These are phyloP conservation scores for Psilocybe cyanescens DNA, from an alignment of 768 basidiomycete genomes.

Conservation along the genomic window DNA sequence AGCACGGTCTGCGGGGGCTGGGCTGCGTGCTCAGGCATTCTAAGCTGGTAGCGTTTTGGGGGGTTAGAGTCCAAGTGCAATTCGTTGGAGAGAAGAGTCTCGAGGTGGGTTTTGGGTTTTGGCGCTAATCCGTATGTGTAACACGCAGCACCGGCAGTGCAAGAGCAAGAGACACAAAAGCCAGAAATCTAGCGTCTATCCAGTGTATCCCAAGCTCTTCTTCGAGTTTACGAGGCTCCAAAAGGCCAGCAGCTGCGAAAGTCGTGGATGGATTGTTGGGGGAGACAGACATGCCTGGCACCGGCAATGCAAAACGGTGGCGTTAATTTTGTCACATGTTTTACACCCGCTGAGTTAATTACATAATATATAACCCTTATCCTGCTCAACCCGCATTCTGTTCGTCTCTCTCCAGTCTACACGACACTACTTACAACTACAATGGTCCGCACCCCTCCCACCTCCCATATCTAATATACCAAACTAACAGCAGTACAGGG, in stretches of 20 bases:
- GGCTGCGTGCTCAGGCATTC: neutral
- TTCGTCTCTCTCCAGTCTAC: neutral
- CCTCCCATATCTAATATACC: neutral
- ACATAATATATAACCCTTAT: neutral
- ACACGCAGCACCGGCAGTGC: no score
- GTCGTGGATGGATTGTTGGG: neutral
- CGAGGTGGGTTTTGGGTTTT: no score
- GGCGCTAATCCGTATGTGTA: no score
- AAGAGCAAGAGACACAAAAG: no score
- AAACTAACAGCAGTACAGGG: constrained; percentile 46
- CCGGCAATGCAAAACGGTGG: neutral
- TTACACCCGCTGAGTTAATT: neutral
- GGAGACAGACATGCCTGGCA: neutral
- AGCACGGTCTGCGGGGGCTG: constrained; percentile 1
- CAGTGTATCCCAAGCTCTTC: neutral
- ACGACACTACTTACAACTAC: neutral
- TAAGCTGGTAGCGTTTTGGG: neutral
- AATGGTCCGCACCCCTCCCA: constrained; percentile 18
- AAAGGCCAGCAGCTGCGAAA: neutral
- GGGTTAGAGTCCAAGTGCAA: neutral
- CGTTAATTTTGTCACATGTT: neutral
- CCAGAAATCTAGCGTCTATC: neutral
- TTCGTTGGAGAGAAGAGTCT: no score
- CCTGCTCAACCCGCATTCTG: neutral
- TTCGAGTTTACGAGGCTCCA: no score